Conservation (phyloP, 305 asterid genomes). For the Solanum hybrid region DNA sequence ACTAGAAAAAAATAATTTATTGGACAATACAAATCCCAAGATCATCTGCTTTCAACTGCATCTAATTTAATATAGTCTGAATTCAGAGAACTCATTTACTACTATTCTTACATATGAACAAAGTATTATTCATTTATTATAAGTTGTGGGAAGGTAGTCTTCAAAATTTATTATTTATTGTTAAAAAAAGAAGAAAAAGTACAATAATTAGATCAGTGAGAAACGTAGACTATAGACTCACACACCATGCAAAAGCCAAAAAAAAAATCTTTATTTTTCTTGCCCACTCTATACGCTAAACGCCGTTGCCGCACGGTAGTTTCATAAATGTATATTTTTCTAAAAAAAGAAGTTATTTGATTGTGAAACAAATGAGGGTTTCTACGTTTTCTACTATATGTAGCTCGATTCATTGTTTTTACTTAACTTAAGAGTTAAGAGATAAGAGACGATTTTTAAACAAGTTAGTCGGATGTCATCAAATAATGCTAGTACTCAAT, state of each 20-base stretch:
- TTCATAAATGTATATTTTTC: neutral
- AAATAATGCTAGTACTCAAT: neutral
- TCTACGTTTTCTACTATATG: neutral
- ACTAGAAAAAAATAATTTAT: neutral
- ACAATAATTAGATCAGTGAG: neutral
- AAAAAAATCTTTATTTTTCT: neutral
- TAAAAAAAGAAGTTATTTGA: neutral
- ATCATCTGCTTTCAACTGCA: neutral
- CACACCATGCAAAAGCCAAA: neutral
- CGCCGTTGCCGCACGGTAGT: conserved; percentile 1
- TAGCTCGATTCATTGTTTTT: neutral
- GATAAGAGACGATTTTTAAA: neutral
- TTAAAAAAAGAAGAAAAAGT: neutral
- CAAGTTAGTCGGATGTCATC: neutral
- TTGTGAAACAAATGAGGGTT: neutral
- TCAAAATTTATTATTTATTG: neutral
- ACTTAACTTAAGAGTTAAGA: neutral
- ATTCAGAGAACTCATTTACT: neutral
- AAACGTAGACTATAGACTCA: neutral
- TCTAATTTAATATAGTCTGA: neutral
- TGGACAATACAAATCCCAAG: neutral
- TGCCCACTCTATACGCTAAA: neutral
- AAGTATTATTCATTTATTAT: neutral
- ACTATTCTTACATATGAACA: too few species aligned
- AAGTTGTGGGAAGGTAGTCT: neutral